Percentiles rank a stretch among this genome's conserved stretches.
phyloP scores from a whole-genome alignment of 75 land plant species.

The Selaginella tamariscina region DNA sequence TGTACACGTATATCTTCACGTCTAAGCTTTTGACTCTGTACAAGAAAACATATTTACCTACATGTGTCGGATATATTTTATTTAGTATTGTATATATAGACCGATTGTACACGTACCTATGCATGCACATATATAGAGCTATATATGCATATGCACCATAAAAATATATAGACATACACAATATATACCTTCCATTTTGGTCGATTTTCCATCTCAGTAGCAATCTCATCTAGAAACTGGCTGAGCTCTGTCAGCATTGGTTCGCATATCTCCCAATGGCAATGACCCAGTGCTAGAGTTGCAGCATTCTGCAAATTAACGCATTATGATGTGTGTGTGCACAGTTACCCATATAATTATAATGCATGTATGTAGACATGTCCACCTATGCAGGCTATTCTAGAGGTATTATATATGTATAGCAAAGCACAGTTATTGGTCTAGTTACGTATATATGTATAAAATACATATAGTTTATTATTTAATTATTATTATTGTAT shows the following conservation, averaged over 20 bases:
- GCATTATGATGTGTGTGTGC: too few relatives aligned
- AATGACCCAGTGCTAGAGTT: slow-evolving; percentile 93
- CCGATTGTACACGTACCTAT: too few relatives aligned
- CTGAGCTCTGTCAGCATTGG: slow-evolving; percentile 66
- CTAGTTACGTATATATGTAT: too few relatives aligned
- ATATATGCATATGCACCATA: neutral
- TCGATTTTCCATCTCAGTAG: slow-evolving; percentile 68
- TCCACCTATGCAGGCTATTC: too few relatives aligned
- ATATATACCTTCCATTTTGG: slow-evolving; percentile 92
- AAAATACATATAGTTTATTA: too few relatives aligned
- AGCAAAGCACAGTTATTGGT: too few relatives aligned
- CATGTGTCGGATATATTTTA: too few relatives aligned
- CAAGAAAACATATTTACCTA: slow-evolving; percentile 5
- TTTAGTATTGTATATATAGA: too few relatives aligned
- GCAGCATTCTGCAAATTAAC: slow-evolving; percentile 97
- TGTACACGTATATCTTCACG: slow-evolving; percentile 91
- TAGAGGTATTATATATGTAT: too few relatives aligned
- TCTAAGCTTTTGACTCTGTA: slow-evolving; percentile 78
- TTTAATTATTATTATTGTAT: too few relatives aligned
- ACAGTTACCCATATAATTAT: too few relatives aligned
- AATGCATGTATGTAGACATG: too few relatives aligned
- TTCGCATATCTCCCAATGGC: slow-evolving; percentile 83
- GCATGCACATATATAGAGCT: neutral
- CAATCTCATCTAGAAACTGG: slow-evolving; percentile 67
- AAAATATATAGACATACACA: slow-evolving; percentile 1